These are phyloP conservation scores for Psilocybe mexicana DNA, from an alignment of 1,284 basidiomycete genomes.

Conservation along the genomic window DNA sequence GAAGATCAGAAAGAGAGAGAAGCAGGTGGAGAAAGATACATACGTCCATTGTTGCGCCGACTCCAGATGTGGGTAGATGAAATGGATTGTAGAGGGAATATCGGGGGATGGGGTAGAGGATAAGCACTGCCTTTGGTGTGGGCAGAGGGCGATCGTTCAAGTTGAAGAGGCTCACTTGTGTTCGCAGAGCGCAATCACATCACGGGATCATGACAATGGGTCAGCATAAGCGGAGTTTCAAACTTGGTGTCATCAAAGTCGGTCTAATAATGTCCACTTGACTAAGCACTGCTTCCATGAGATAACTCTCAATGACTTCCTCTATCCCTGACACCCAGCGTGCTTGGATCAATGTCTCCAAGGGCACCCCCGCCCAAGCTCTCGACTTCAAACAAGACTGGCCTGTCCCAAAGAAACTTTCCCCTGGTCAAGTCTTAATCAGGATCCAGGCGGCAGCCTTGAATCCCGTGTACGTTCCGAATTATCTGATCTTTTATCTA, in stretches of 20 bases:
- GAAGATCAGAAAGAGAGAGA: conserved; percentile 21
- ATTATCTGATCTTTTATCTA: background rate
- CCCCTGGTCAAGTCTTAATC: conserved; percentile 54
- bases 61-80: conserved; percentile 19
- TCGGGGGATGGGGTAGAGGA: conserved; percentile 18
- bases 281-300: background rate
- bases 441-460: conserved; percentile 64
- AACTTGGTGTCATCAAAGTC: background rate
- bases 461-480: conserved; percentile 59
- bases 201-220: conserved; percentile 33
- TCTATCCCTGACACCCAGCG: conserved; percentile 36
- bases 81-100: conserved; percentile 17
- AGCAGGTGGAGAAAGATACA: conserved; percentile 13
- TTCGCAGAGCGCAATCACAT: conserved; percentile 20
- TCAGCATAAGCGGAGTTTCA: conserved; percentile 26
- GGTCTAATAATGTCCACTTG: no score
- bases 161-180: background rate
- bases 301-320: conserved; percentile 4
- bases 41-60: conserved; percentile 43
- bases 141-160: conserved; percentile 38
- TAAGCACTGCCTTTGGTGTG: conserved; percentile 24
- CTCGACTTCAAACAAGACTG: conserved; percentile 45
- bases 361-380: conserved; percentile 45
- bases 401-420: conserved; percentile 46
- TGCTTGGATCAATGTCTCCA: conserved; percentile 40